Evolutionary conservation across 169 alveolate species (phyloP).

Genomic region (Eimeria necatrix): DNA sequence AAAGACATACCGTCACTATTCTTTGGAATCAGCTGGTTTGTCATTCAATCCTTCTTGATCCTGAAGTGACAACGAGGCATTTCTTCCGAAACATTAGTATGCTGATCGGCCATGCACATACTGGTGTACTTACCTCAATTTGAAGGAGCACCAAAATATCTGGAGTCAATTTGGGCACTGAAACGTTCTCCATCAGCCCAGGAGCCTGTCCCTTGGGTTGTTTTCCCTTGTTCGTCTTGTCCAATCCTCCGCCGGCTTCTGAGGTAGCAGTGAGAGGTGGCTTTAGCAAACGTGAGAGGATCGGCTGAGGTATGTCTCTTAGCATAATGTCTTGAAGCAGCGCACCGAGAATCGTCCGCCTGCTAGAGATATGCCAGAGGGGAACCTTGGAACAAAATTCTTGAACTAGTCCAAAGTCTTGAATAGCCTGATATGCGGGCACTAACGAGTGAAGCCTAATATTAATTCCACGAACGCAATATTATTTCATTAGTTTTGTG

Average conservation of each 20-base stretch:
- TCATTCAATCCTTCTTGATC: too few relatives aligned
- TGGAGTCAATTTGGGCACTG: constrained; percentile 51
- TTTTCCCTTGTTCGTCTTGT: constrained; percentile 11
- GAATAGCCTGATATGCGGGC: constrained; percentile 56
- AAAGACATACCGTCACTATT: too few relatives aligned
- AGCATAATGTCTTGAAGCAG: constrained; percentile 73
- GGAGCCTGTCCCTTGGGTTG: constrained; percentile 45
- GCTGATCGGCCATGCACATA: neutral
- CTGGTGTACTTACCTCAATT: constrained; percentile 29
- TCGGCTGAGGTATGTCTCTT: constrained; percentile 32
- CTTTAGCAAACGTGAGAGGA: constrained; percentile 58
- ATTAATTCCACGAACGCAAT: too few relatives aligned
- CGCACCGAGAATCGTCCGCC: constrained; percentile 61
- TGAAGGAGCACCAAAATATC: constrained; percentile 69
- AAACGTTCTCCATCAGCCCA: neutral
- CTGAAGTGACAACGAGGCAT: too few relatives aligned
- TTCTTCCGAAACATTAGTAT: neutral
- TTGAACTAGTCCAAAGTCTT: constrained; percentile 66
- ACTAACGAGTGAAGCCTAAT: neutral
- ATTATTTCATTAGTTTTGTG: too few relatives aligned
- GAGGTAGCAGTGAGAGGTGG: neutral
- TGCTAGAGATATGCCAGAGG: constrained; percentile 67
- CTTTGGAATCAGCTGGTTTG: too few relatives aligned
- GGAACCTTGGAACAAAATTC: constrained; percentile 59
- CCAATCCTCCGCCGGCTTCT: constrained; percentile 41